Conservation (phyloP, 257 asterid species). For the Jacaranda mimosifolia region DNA sequence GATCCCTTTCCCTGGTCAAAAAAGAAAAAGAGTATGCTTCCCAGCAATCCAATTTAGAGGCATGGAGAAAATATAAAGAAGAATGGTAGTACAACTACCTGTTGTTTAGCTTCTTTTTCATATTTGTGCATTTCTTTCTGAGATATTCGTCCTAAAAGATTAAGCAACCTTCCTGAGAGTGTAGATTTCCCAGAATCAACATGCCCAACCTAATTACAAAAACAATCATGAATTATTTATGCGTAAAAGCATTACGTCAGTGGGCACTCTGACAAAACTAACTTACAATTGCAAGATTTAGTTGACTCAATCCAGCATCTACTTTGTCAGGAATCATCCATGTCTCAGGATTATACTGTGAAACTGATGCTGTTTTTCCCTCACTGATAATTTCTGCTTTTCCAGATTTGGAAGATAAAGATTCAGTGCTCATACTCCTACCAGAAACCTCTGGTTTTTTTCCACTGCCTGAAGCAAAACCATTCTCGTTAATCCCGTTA, state of each 20-base stretch:
- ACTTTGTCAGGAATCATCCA: conserved; percentile 71
- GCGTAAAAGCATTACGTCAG: conserved; percentile 10
- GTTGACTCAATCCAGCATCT: conserved; percentile 70
- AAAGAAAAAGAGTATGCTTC: conserved; percentile 32
- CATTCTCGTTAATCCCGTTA: conserved; percentile 45
- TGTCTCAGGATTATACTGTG: conserved; percentile 71
- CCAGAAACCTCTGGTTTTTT: conserved; percentile 44
- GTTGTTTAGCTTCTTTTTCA: conserved; percentile 90
- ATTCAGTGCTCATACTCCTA: conserved; percentile 44
- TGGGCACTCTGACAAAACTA: conserved; percentile 14
- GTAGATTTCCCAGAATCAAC: conserved; percentile 99
- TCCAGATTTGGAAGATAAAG: conserved; percentile 61
- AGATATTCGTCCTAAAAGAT: conserved; percentile 84
- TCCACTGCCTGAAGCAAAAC: conserved; percentile 49
- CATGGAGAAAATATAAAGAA: conserved; percentile 14
- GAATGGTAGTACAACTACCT: conserved; percentile 44
- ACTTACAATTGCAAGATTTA: conserved; percentile 95
- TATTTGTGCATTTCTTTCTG: conserved; percentile 85
- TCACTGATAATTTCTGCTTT: conserved; percentile 45
- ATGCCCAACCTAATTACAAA: conserved; percentile 84
- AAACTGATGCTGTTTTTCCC: conserved; percentile 48
- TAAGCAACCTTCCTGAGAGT: conserved; percentile 94
- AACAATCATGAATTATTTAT: conserved; percentile 19
- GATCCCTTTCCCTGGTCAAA: conserved; percentile 93
- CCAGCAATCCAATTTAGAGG: conserved; percentile 35